Base-by-base conservation (phyloP, 148 eudicot genomes). In the Fagopyrum homotropicum region DNA sequence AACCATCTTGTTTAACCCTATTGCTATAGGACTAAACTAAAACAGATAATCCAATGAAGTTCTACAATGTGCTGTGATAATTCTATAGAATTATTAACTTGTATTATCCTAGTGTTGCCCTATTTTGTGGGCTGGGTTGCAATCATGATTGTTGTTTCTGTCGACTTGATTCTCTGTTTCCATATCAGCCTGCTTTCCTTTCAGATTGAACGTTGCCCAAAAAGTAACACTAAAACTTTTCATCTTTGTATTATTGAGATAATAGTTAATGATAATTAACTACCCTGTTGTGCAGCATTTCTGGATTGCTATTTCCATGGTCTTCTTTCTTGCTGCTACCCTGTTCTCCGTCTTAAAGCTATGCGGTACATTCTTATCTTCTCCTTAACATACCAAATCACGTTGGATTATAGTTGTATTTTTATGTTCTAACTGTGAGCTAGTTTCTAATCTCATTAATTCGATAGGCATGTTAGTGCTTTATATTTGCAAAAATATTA, bases 241-340 rank as follows among this genome's bases (percentile, higher is more conserved):
- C 4, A 5, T 61, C 43, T 61, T 61, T 61, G 68, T 61, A n/a
- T 14, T 17, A 44, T 30, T 10, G 43, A 30, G 73, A 54, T 40
- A 69, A 7, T 29, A 22, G 43, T 26, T 69, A 72, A 79, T 80
- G 46, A 81, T 61, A 61, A 72, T 44, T n/a, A 14, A 17, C 22
- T 48, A 54, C 76, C 14, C 79, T 80, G 9, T 12, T 80, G 59
- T 73, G 80, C 88, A 89, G 93, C 97, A 91, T 78, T 91, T 91
- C 83, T 91, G 97, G 93, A 91, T 91, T 64, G 97, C 97, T 17
- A 89, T 91, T 79, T 91, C 93, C 72, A 89, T 91, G 97, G 89
- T 91, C 80, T 91, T 91, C 86, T 89, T 89, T 80, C 69, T 89
- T 72, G 93, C 97, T 72, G 93, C 88, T 68, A 89, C 93, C 19